A percentile compares a stretch with the other conserved stretches of the same genome.
Evolutionary conservation across 495 filamentous ascomycete species (phyloP).

Genomic region (Daldinia grandis): DNA sequence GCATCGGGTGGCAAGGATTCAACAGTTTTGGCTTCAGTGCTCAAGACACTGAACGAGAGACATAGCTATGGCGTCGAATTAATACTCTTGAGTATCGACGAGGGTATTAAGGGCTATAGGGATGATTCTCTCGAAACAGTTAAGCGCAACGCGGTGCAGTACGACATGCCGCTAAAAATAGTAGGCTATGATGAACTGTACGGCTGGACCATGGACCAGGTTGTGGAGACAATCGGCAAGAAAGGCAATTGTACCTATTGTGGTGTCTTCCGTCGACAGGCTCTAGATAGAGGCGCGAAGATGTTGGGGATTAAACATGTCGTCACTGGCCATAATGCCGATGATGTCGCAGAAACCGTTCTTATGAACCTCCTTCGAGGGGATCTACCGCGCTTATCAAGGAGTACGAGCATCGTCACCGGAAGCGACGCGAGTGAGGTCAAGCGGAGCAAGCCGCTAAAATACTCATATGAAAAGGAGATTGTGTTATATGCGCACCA

Average conservation of each 20-base stretch:
- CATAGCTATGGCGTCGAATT: conserved; percentile 87
- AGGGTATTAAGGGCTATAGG: conserved; percentile 95
- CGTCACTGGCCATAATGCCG: conserved; percentile 97
- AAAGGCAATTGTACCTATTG: conserved; percentile 99
- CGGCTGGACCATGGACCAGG: conserved; percentile 99
- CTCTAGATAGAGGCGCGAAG: conserved; percentile 90
- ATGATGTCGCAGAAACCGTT: conserved; percentile 98
- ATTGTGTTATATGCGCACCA: conserved; percentile 98
- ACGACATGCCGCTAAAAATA: conserved; percentile 88
- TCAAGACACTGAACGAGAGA: conserved; percentile 93
- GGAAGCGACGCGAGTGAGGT: conserved; percentile 76
- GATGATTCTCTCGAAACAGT: conserved; percentile 97
- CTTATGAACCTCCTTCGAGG: conserved; percentile 96
- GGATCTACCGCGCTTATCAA: conserved; percentile 84
- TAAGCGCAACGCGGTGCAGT: conserved; percentile 89
- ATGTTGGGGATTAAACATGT: conserved; percentile 90
- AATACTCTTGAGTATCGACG: conserved; percentile 89
- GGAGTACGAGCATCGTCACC: conserved; percentile 93
- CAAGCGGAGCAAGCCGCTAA: conserved; percentile 92
- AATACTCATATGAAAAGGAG: conserved; percentile 99
- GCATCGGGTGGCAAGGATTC: conserved; percentile 98
- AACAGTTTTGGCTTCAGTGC: conserved; percentile 90
- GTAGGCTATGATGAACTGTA: conserved; percentile 94
- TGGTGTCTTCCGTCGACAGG: conserved; percentile 94
- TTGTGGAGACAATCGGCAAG: conserved; percentile 93